Conservation (phyloP, 257 asterid genomes). For the Verbena officinalis region DNA sequence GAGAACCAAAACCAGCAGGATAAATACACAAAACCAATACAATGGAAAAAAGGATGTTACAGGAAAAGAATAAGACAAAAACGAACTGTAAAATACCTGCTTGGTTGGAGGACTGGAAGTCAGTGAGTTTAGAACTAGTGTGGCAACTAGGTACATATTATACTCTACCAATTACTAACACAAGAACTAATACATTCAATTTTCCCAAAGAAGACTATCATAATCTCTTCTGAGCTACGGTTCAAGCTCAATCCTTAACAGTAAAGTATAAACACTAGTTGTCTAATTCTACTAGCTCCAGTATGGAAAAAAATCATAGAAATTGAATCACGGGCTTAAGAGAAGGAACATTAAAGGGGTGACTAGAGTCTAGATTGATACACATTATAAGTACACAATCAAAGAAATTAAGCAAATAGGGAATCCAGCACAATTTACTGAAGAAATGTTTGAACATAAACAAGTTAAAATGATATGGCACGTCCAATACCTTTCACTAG, state of each 20-base stretch:
- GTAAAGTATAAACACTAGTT: background rate
- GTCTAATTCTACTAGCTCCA: background rate
- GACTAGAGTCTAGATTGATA: background rate
- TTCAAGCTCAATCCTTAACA: background rate
- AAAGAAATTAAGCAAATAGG: background rate
- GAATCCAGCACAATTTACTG: constrained; percentile 3
- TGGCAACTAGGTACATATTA: background rate
- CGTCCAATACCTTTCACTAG: constrained; percentile 84
- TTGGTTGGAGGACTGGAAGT: constrained; percentile 1
- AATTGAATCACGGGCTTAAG: no score
- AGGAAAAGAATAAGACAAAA: background rate
- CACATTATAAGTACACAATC: background rate
- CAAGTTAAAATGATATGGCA: constrained; percentile 21
- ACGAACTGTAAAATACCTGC: background rate
- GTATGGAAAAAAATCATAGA: background rate
- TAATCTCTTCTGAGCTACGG: constrained; percentile 8
- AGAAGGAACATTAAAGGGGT: background rate
- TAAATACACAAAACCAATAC: constrained; percentile 5
- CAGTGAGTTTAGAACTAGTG: constrained; percentile 9
- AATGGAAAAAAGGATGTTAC: background rate
- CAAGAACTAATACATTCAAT: background rate
- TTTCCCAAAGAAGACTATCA: background rate
- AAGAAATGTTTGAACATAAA: constrained; percentile 8
- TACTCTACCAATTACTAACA: background rate
- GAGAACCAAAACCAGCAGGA: constrained; percentile 14